phyloP scores from a whole-genome alignment of 2,329 filamentous ascomycete genomes.

The Trichoderma breve region DNA sequence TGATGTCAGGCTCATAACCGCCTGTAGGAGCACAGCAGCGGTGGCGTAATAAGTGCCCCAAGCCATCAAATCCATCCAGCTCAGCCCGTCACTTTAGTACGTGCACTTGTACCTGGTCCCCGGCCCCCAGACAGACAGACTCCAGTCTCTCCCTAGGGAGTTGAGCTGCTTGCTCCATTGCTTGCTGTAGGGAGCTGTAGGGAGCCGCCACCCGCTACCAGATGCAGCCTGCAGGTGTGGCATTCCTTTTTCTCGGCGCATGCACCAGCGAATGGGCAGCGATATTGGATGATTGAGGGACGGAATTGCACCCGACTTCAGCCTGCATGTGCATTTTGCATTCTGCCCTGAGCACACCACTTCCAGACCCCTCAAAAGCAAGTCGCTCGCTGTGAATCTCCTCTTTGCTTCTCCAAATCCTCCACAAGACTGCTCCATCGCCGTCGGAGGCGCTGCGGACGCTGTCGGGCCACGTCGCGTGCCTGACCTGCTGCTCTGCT shows the following conservation, averaged over 20 bases:
- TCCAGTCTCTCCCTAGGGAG: neutral
- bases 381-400: neutral
- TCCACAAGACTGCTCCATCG: constrained; percentile 6
- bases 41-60: neutral
- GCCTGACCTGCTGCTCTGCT: neutral
- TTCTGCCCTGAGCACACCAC: constrained; percentile 6
- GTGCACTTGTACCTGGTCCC: neutral
- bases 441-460: constrained; percentile 11
- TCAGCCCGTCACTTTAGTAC: neutral
- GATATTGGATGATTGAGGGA: neutral
- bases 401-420: neutral
- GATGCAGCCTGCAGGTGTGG: constrained; percentile 3
- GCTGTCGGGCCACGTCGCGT: constrained; percentile 14
- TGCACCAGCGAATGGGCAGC: constrained; percentile 3
- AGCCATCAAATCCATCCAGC: neutral
- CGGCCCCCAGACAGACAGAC: neutral
- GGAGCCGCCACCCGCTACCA: constrained; percentile 3
- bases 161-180: neutral
- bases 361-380: constrained; percentile 11
- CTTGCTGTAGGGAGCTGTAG: neutral
- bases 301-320: constrained; percentile 1
- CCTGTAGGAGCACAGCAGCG: no score
- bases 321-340: neutral
- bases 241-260: constrained; percentile 4
- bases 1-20: no score